A percentile compares a stretch with the other conserved stretches of the same genome.
Evolutionary conservation across 768 basidiomycete genomes (phyloP).

Genomic region (Termitomyces sp.): DNA sequence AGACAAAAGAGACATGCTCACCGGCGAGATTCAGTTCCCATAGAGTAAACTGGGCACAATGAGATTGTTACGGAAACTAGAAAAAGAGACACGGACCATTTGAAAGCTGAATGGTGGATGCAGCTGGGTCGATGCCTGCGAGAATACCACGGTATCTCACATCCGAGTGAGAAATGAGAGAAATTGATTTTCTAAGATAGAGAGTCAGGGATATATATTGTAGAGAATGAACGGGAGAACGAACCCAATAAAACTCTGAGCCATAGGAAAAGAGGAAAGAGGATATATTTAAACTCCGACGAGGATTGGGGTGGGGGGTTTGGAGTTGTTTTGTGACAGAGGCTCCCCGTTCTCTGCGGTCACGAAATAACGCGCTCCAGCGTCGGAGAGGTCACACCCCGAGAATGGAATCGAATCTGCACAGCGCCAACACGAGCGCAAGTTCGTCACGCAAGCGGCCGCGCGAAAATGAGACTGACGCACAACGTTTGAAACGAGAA

Average conservation of each 20-base stretch:
- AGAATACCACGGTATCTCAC: conserved; percentile 86
- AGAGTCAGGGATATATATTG: background rate
- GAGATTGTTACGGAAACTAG: no score
- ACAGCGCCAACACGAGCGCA: conserved; percentile 3
- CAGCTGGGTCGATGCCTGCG: conserved; percentile 79
- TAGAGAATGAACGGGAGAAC: conserved; percentile 6
- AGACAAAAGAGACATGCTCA: conserved; percentile 25
- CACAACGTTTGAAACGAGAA: conserved; percentile 72
- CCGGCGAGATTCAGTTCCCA: conserved; percentile 85
- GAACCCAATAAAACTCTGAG: conserved; percentile 73
- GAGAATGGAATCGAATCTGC: conserved; percentile 16
- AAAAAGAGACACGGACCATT: conserved; percentile 49
- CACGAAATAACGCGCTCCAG: conserved; percentile 25
- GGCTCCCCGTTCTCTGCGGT: conserved; percentile 32
- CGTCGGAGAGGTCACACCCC: conserved; percentile 32
- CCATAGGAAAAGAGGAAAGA: conserved; percentile 37
- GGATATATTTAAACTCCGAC: background rate
- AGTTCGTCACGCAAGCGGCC: conserved; percentile 42
- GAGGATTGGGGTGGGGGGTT: no score
- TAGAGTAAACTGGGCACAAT: conserved; percentile 57
- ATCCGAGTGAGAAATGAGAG: conserved; percentile 58
- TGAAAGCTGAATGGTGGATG: conserved; percentile 82
- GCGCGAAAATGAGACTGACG: conserved; percentile 68
- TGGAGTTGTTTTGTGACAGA: conserved; percentile 27
- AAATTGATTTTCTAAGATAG: conserved; percentile 71